Base-by-base conservation (phyloP, 352 stramenopile genomes). In the Blastocystis sp. region DNA sequence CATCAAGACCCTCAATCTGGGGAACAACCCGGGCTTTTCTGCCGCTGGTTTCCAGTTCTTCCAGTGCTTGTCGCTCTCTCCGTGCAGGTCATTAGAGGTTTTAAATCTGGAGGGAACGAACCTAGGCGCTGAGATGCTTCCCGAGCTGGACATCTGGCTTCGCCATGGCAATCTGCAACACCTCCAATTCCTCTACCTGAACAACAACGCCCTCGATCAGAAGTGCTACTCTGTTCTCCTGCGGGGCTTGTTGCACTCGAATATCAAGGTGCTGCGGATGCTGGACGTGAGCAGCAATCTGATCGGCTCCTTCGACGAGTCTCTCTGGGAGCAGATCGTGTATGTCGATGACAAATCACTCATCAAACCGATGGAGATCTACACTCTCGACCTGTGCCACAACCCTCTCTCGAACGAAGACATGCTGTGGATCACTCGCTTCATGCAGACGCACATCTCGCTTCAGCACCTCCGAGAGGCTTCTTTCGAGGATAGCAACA, bases 401-500 rank as follows among this genome's bases (percentile, higher is more conserved):
- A 84, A 84, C 53, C 73, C 73, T 8, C 50, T 84, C 7, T 41
- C 2, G 3, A 84, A 84, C 56, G 29, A 37, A 18, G 73, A 84
- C 56, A 23, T 84, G 3, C 34, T 26, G 3, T 84, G 73, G 73
- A 26, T 84, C 3, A 45, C 45, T 18, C 53, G 56, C 0, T 84
- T 66, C 39, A 68, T 68, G 6, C 13, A 64, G 26, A 50, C 11
- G 3, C 68, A 66, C 53, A 45, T 26, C 29, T 45, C 20, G 6
- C 13, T 84, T 41, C 20, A 43, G 20, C 47, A 50, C 1, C 47
- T 84, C 29, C 50, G 62, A n/a, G 73, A 84, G 50, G 73, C 54
- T 29, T 63, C 26, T 53, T 84, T 84, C 26, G 73, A 84, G 26
- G 73, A 84, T 29, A 84, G 66, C 41, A 66, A 56, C 5, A 68